Conservation (phyloP, 192 early-diverging fungal genomes). For the Backusella tuberculispora region DNA sequence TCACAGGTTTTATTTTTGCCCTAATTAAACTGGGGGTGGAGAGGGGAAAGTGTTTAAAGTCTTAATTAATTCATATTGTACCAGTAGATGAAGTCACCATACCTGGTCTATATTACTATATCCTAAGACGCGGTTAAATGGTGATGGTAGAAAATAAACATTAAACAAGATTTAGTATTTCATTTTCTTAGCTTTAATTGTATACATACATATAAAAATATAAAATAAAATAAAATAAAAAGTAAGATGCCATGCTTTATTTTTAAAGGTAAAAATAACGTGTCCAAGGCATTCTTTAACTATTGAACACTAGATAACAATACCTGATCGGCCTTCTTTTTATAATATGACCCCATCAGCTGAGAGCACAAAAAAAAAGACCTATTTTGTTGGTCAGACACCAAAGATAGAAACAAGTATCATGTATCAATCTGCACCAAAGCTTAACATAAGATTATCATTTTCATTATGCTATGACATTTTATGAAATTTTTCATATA, state of each 20-base stretch:
- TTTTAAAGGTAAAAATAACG: constrained; percentile 9
- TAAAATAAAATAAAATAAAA: background rate
- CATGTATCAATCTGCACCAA: background rate
- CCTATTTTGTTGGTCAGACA: too few relatives aligned
- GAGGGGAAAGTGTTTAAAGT: background rate
- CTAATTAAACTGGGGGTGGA: background rate
- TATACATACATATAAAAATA: too few relatives aligned
- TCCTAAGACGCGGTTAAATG: background rate
- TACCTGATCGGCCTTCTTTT: constrained; percentile 1
- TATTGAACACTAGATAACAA: background rate
- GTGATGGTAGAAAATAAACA: background rate
- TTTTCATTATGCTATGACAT: background rate
- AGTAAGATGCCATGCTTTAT: background rate
- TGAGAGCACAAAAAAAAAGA: background rate
- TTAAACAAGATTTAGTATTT: background rate
- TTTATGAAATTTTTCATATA: background rate
- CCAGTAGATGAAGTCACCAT: background rate
- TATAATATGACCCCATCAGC: background rate
- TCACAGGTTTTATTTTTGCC: background rate
- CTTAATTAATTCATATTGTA: background rate
- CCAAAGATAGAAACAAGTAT: background rate
- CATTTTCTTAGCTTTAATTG: background rate
- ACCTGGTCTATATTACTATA: constrained; percentile 1
- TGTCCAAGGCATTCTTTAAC: background rate
- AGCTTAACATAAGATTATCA: background rate